Base-by-base conservation (phyloP, 2,329 filamentous ascomycete genomes). In the Penicillium italicum region DNA sequence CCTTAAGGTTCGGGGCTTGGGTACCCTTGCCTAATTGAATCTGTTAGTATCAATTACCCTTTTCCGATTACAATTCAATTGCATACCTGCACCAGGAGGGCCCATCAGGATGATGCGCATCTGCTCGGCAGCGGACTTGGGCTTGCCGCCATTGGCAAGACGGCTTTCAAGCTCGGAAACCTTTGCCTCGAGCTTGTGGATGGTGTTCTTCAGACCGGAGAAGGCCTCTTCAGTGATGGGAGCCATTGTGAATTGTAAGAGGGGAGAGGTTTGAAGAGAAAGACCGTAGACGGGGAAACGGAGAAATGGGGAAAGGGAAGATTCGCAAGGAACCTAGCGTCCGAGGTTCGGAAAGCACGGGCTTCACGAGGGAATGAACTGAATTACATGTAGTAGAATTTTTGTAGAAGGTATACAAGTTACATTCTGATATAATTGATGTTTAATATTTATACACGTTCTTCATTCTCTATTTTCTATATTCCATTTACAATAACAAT, bases 51-150 rank as follows among this genome's bases (percentile, higher is more conserved):
- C 42, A 53, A 56, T 48, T 49, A 18, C 18, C 24, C 16, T n/a
- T 20, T 8, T 33, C 8, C 34, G 18, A n/a, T 16, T 36, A 31
- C 42, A 18, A 4, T 10, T 46, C 11, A 42, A 38, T 28, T 22
- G 43, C 66, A 54, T 85, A 97, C 94, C 94, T 77, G 94, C 94
- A 76, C 94, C 94, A 55, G 94, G 94, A 73, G 94, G 94, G 36
- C 94, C 94, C 80, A 99, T 97, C 71, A 99, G 81, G 70, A 99
- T 91, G 89, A 99, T 96, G 79, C 94, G 88, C 77, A 99, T 85
- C 71, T 88, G 84, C 66, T 87, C 82, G 37, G 81, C 66, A 58
- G 76, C 34, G 60, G 81, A 81, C 69, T 78, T 79, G 58, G 79
- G 64, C 62, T 74, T 72, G 58, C 80, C 78, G 66, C 73, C 72